Evolutionary conservation across 371 early-diverging fungal genomes (phyloP).

Genomic region (Paraphysoderma sedebokerense): DNA sequence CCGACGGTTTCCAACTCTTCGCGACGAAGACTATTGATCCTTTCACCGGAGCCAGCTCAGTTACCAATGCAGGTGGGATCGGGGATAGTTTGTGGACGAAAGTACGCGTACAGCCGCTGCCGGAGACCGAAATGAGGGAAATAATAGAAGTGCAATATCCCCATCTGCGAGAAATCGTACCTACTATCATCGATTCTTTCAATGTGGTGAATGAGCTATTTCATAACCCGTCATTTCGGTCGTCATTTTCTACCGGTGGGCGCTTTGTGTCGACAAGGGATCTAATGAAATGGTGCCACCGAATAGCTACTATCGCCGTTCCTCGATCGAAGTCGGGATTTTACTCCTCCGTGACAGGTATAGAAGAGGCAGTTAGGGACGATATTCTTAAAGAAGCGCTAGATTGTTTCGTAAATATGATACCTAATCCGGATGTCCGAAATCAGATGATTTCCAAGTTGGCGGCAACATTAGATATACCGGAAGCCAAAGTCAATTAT

Average conservation of each 20-base stretch:
- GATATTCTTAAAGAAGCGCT: constrained; percentile 45
- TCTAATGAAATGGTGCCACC: constrained; percentile 72
- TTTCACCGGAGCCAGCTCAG: constrained; percentile 19
- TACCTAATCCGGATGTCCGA: constrained; percentile 47
- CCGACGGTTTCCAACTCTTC: constrained; percentile 88
- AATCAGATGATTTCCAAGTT: constrained; percentile 35
- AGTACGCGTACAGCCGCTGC: constrained; percentile 45
- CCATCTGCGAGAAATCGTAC: constrained; percentile 21
- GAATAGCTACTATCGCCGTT: constrained; percentile 32
- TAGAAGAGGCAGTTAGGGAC: constrained; percentile 11
- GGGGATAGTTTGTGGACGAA: constrained; percentile 64
- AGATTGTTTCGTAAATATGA: constrained; percentile 76
- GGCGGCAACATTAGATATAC: constrained; percentile 55
- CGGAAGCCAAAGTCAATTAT: constrained; percentile 46
- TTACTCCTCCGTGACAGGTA: background rate
- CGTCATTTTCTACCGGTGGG: constrained; percentile 25
- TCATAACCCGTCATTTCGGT: constrained; percentile 30
- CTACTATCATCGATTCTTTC: constrained; percentile 41
- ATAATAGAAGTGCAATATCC: constrained; percentile 43
- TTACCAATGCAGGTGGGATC: constrained; percentile 34
- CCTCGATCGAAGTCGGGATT: background rate
- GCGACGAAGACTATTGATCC: constrained; percentile 60
- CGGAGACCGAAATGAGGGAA: constrained; percentile 36
- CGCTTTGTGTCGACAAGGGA: constrained; percentile 37
- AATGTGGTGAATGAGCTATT: constrained; percentile 33